These are phyloP conservation scores for Ganoderma boninense DNA, from an alignment of 1,284 basidiomycete species.

Conservation along the genomic window DNA sequence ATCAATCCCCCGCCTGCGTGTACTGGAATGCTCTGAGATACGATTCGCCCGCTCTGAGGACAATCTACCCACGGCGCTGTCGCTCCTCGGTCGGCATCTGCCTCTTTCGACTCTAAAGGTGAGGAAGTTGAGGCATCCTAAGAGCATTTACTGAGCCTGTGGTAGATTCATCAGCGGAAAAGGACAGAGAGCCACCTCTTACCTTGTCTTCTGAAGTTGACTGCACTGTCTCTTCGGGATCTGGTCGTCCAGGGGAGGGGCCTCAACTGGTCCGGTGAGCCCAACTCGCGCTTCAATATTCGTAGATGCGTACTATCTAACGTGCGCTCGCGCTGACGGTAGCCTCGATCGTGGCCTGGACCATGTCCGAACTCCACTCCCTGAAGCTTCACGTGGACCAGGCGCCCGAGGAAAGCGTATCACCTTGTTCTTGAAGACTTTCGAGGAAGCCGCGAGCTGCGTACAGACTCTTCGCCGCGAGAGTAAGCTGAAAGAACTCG, in stretches of 20 bases:
- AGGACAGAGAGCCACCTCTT: background rate
- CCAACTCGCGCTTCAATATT: background rate
- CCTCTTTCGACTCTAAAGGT: background rate
- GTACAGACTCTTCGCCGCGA: background rate
- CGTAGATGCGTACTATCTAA: no score
- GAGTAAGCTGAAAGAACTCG: background rate
- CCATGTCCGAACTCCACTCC: background rate
- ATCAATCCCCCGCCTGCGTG: background rate
- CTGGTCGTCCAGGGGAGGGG: background rate
- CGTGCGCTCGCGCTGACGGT: no score
- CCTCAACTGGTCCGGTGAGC: background rate
- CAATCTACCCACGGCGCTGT: background rate
- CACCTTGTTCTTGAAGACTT: background rate
- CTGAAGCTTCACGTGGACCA: background rate
- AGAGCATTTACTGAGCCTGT: no score
- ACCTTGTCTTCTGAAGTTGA: background rate
- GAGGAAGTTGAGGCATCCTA: background rate
- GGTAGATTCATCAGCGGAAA: background rate
- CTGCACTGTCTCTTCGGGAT: background rate
- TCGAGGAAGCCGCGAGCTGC: background rate
- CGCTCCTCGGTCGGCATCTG: background rate
- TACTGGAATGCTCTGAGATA: background rate
- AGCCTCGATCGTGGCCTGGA: background rate
- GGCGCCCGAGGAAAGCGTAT: background rate
- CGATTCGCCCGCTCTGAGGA: background rate